Conservation (phyloP, 192 early-diverging fungal species). For the Kappamyces sp. region DNA sequence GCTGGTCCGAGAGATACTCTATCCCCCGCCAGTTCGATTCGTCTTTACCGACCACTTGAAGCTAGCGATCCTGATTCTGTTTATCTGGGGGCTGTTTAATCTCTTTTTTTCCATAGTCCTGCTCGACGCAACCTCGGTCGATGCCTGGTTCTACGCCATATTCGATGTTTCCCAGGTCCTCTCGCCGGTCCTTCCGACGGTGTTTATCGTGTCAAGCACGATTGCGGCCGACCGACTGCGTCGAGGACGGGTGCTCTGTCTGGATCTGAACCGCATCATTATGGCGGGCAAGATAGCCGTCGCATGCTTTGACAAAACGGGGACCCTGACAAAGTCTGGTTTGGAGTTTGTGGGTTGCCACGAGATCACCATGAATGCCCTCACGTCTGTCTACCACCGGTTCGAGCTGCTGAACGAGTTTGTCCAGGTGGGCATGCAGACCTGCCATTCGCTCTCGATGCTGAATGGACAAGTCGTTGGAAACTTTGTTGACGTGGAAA, state of each 20-base stretch:
- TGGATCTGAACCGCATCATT: slow-evolving; percentile 64
- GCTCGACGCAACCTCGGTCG: slow-evolving; percentile 35
- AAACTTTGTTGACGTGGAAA: slow-evolving; percentile 71
- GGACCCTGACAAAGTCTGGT: slow-evolving; percentile 66
- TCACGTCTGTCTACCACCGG: slow-evolving; percentile 16
- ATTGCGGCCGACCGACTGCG: slow-evolving; percentile 59
- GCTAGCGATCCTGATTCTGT: slow-evolving; percentile 52
- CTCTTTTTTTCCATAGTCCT: slow-evolving; percentile 18
- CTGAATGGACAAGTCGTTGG: slow-evolving; percentile 55
- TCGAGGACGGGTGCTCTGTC: slow-evolving; percentile 56
- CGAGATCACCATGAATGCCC: background rate
- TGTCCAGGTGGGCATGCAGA: slow-evolving; percentile 33
- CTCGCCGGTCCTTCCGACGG: slow-evolving; percentile 62
- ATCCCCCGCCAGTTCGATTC: slow-evolving; percentile 60
- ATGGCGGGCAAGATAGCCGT: slow-evolving; percentile 66
- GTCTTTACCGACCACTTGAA: slow-evolving; percentile 73
- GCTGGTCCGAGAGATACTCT: slow-evolving; percentile 68
- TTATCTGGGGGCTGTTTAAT: slow-evolving; percentile 58
- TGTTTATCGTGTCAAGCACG: slow-evolving; percentile 63
- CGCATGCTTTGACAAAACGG: slow-evolving; percentile 71
- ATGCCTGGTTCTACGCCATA: slow-evolving; percentile 66
- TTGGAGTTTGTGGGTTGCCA: slow-evolving; percentile 56
- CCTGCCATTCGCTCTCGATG: slow-evolving; percentile 59
- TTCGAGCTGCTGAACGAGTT: slow-evolving; percentile 18
- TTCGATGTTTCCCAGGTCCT: slow-evolving; percentile 63